These are phyloP conservation scores for Ophiostoma populinum DNA, from an alignment of 2,329 filamentous ascomycete species.

Conservation along the genomic window DNA sequence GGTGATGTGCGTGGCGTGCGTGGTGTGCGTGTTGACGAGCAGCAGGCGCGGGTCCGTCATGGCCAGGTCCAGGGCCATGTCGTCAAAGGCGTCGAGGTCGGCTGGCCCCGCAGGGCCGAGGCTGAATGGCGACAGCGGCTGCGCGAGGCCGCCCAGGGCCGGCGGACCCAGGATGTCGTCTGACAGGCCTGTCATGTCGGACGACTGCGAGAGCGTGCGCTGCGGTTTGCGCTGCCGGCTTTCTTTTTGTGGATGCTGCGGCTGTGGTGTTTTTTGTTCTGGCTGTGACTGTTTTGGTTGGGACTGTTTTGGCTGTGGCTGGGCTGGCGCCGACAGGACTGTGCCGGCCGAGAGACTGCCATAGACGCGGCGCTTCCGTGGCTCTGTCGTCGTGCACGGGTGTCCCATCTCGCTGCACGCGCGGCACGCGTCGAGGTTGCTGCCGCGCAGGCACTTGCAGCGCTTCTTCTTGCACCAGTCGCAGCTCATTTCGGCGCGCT, in stretches of 20 bases:
- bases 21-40: not conserved
- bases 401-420: conserved; percentile 11
- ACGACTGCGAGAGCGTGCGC: no score
- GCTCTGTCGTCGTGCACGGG: conserved; percentile 11
- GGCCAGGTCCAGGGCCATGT: not conserved
- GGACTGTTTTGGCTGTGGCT: not conserved
- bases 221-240: no score
- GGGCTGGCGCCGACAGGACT: not conserved
- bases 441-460: conserved; percentile 12
- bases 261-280: no score
- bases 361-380: conserved; percentile 10
- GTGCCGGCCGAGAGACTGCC: conserved; percentile 4
- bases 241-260: no score
- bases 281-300: not conserved
- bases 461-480: conserved; percentile 14
- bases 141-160: not conserved
- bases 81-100: not conserved
- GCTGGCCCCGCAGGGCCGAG: no score
- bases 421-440: conserved; percentile 9
- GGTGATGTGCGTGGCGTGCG: no score
- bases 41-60: not conserved
- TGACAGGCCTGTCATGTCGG: not conserved
- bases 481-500: conserved; percentile 13
- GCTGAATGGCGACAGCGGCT: not conserved
- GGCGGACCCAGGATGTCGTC: not conserved